Base-by-base conservation (phyloP, 1,139 yeast species). In the Diutina catenulata region DNA sequence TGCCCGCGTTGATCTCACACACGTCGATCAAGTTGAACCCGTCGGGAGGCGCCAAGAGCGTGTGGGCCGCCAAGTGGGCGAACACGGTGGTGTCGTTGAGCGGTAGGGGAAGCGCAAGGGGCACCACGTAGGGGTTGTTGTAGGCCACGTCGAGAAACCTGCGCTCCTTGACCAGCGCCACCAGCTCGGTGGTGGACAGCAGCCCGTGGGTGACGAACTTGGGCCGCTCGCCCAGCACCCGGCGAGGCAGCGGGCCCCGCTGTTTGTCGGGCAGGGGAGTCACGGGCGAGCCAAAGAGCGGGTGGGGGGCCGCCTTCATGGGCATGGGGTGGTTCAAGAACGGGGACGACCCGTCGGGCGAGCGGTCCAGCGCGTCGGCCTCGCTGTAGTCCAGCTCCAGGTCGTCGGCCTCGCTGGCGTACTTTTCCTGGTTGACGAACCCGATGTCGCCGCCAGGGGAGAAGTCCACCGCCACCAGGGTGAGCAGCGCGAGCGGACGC, bases 1-100 rank as follows among this genome's bases (percentile, higher is more conserved):
- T 63, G 25, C 63, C 59, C 1, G 84, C 74, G 50, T 82, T 82
- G 42, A 70, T 58, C 31, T 65, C 60, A 48, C 87, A 80, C 1
- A 71, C 75, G 28, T 74, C 76, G 4, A 62, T 52, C 11, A 76
- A 52, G 20, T 61, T 60, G 47, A 69, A 68, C 1, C 70, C 76
- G 37, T 70, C 74, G 0, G 77, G 76, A 3, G 70, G 50, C 2
- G 58, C 47, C 2, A 64, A 50, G 33, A 70, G 42, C 46, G 72
- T 71, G 45, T 65, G 59, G 28, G 55, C 51, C 1, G 76, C 60
- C 35, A 73, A 52, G 4, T 60, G 54, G 31, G 59, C 64, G 47
- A 73, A 71, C 2, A 59, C 60, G 1, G 50, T 49, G 0, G 59
- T 61, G 46, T 74, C 74, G 42, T 63, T 66, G 31, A 57, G 51